Evolutionary conservation across 2,329 filamentous ascomycete species (phyloP).

Genomic region (Coniella vitis): DNA sequence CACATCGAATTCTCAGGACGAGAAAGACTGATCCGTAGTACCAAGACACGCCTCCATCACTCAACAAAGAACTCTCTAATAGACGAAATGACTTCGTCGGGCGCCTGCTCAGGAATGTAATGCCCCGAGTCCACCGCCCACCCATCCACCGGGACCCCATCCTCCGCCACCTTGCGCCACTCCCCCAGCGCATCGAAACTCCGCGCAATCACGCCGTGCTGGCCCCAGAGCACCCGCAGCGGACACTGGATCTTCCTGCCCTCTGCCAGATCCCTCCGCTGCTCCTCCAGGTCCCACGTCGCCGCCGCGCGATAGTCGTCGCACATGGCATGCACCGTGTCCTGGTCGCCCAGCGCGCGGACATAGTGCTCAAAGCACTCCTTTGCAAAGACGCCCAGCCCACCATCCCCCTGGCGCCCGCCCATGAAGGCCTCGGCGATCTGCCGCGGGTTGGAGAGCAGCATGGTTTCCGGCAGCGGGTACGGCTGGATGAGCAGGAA

Average conservation of each 20-base stretch:
- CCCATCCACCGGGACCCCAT: constrained; percentile 30
- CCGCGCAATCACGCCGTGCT: constrained; percentile 39
- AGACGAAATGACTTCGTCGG: constrained; percentile 36
- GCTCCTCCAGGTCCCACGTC: constrained; percentile 44
- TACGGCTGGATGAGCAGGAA: constrained; percentile 48
- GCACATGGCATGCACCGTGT: constrained; percentile 41
- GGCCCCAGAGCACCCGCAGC: constrained; percentile 44
- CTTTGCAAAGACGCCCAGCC: constrained; percentile 27
- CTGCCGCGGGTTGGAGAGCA: constrained; percentile 29
- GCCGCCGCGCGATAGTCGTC: constrained; percentile 50
- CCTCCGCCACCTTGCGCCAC: constrained; percentile 40
- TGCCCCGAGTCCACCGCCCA: constrained; percentile 39
- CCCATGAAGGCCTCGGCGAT: constrained; percentile 38
- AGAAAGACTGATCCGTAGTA: too few relatives aligned
- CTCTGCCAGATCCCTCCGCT: constrained; percentile 35
- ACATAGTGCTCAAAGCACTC: constrained; percentile 35
- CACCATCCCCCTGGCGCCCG: constrained; percentile 30
- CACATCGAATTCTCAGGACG: too few relatives aligned
- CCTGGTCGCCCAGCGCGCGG: constrained; percentile 32
- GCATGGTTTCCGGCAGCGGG: constrained; percentile 44
- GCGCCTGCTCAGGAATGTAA: constrained; percentile 45
- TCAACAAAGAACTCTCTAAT: constrained; percentile 30
- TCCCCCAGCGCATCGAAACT: constrained; percentile 42
- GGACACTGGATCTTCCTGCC: constrained; percentile 39
- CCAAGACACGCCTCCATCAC: neutral